Evolutionary conservation across 2,329 filamentous ascomycete genomes (phyloP), one percentile per base, ranked within the genome.

Genomic region (Alternaria hordeiaustralica): DNA sequence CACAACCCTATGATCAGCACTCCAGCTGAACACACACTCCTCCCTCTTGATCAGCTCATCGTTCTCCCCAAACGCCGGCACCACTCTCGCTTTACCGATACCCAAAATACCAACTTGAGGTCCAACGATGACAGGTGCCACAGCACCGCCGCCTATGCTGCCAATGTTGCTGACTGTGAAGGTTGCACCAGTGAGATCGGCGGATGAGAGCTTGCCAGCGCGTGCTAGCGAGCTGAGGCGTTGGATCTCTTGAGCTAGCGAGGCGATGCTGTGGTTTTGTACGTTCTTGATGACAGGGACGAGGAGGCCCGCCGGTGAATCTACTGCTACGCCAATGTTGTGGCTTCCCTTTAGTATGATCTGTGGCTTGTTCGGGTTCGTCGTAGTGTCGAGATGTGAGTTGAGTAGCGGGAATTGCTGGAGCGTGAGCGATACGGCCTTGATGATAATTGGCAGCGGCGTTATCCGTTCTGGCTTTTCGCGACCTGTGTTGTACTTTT

Each of bases 81-180:
- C 87, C 2, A 88, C 87, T 72, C 90, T 91, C 79, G 94, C 89
- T 70, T 92, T 89, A 6, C 96, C 96, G 28, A 99, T 86, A 11
- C 95, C 96, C 26, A 99, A 81, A 75, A 99, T 99, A 9, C 93
- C 94, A 10, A 98, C 92, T 81, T 98, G 94, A 45, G 88, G 91
- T 66, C 94, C 91, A 50, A 97, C 93, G 71, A 99, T 93, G 54
- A 99, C 92, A 1, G 96, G 96, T 28, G 91, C 90, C 50, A 98
- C 89, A 72, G 97, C 97, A 1, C 92, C 96, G 26, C 96, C 96
- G 58, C 96, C 96, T 49, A 99, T 93, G 72, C 90, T 97, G 49
- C 96, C 96, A 71, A 99, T 97, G 79, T 99, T 99, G 72, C 94
- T 97, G 54, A 99, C 89, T 0, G 96, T 97, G 74, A 99, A 95